Evolutionary conservation across 169 alveolate species (phyloP).

Genomic region (Cryptosporidium baileyi): DNA sequence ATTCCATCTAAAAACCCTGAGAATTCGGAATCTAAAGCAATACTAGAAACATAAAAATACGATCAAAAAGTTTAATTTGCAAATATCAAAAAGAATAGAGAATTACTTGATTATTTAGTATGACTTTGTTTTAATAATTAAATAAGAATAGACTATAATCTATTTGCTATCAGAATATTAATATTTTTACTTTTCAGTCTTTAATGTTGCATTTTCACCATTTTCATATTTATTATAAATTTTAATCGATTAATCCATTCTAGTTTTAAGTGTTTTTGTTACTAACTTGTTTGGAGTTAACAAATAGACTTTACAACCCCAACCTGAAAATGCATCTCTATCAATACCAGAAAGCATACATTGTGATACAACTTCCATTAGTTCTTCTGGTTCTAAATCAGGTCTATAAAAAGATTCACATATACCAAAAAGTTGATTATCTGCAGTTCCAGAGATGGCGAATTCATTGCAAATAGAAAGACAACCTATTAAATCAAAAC

Average conservation of each 20-base stretch:
- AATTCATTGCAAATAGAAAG: conserved; percentile 86
- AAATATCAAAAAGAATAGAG: not conserved
- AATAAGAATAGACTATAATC: no score
- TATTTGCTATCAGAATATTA: not conserved
- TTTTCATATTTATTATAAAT: not conserved
- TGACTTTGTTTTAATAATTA: no score
- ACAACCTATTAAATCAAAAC: conserved; percentile 91
- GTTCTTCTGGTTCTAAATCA: conserved; percentile 90
- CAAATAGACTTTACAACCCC: conserved; percentile 84
- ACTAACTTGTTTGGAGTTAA: conserved; percentile 83
- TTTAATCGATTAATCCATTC: conserved; percentile 82
- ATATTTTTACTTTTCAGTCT: not conserved
- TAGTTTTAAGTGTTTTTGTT: conserved; percentile 83
- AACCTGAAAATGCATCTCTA: conserved; percentile 95
- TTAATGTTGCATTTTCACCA: no score
- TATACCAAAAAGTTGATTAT: conserved; percentile 94
- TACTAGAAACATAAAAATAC: conserved; percentile 34
- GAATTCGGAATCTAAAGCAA: not conserved
- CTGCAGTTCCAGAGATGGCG: conserved; percentile 93
- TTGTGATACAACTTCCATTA: conserved; percentile 92
- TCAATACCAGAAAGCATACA: conserved; percentile 93
- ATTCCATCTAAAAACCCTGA: conserved; percentile 34
- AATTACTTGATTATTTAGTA: no score
- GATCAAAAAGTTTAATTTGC: not conserved
- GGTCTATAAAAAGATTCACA: conserved; percentile 94